Evolutionary conservation across 2,329 filamentous ascomycete genomes (phyloP).

Genomic region (Penicillium sp.): DNA sequence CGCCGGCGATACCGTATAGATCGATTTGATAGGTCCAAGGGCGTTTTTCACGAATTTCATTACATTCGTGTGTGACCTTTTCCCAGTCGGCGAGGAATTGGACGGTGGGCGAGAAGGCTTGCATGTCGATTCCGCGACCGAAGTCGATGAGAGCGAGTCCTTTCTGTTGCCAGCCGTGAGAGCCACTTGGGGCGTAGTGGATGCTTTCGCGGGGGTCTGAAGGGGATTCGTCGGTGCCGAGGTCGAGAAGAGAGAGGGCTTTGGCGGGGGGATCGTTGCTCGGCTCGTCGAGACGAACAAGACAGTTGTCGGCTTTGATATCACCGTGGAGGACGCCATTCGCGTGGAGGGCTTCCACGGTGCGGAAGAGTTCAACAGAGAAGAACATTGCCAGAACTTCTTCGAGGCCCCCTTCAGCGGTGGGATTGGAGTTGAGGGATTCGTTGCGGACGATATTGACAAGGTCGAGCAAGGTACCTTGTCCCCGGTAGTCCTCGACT

Average conservation of each 20-base stretch:
- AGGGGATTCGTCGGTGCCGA: constrained; percentile 21
- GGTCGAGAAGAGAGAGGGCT: constrained; percentile 31
- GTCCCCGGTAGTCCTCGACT: constrained; percentile 80
- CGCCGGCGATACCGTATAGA: constrained; percentile 88
- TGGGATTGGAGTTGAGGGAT: constrained; percentile 48
- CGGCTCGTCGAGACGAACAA: constrained; percentile 72
- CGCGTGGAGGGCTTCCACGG: constrained; percentile 80
- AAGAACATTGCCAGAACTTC: constrained; percentile 95
- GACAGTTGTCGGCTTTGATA: constrained; percentile 92
- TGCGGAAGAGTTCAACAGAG: constrained; percentile 84
- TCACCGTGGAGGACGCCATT: constrained; percentile 86
- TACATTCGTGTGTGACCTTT: constrained; percentile 81
- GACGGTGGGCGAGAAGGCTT: constrained; percentile 72
- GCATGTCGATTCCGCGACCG: constrained; percentile 91
- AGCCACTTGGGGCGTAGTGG: constrained; percentile 73
- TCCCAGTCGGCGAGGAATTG: constrained; percentile 97
- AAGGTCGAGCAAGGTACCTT: constrained; percentile 92
- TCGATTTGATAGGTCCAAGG: constrained; percentile 99
- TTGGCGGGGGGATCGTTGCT: constrained; percentile 25
- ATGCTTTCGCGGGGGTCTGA: constrained; percentile 31
- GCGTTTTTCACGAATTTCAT: constrained; percentile 89
- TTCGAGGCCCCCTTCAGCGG: constrained; percentile 71
- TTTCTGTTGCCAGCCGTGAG: constrained; percentile 74
- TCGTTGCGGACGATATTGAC: constrained; percentile 83
- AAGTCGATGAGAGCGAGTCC: constrained; percentile 92